Percentiles rank a stretch among this genome's conserved stretches.
Conservation (phyloP, 306 rosid genomes). For the Malus fusca region DNA sequence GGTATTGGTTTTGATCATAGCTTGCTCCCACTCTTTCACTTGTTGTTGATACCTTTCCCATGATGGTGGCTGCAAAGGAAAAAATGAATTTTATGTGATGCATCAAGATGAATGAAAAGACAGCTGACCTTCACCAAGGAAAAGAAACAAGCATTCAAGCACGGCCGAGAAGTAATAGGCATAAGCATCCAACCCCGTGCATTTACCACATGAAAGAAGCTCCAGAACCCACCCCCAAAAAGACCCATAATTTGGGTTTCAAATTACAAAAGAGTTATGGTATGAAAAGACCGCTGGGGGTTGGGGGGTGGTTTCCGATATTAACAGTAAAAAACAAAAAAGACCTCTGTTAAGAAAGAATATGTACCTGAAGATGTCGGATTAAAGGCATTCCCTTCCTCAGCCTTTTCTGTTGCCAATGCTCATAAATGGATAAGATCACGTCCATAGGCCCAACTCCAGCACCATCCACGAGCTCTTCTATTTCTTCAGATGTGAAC, state of each 20-base stretch:
- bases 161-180: neutral
- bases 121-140: neutral
- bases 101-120: neutral
- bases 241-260: neutral
- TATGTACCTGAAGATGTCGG: slow-evolving; percentile 81
- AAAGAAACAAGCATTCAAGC: neutral
- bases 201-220: neutral
- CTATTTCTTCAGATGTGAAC: slow-evolving; percentile 69
- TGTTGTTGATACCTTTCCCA: slow-evolving; percentile 81
- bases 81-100: neutral
- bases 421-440: slow-evolving; percentile 48
- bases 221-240: neutral
- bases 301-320: neutral
- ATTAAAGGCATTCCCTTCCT: slow-evolving; percentile 78
- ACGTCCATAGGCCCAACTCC: slow-evolving; percentile 40
- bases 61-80: slow-evolving; percentile 56
- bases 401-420: slow-evolving; percentile 73
- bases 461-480: slow-evolving; percentile 36
- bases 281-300: neutral
- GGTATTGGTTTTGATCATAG: slow-evolving; percentile 36
- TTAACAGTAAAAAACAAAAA: neutral
- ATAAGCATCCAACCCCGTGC: neutral
- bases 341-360: neutral
- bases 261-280: neutral
- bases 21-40: slow-evolving; percentile 76